Percentiles rank a stretch among this genome's conserved stretches.
phyloP scores from a whole-genome alignment of 768 basidiomycete species.

The Boletus rubescentipes region DNA sequence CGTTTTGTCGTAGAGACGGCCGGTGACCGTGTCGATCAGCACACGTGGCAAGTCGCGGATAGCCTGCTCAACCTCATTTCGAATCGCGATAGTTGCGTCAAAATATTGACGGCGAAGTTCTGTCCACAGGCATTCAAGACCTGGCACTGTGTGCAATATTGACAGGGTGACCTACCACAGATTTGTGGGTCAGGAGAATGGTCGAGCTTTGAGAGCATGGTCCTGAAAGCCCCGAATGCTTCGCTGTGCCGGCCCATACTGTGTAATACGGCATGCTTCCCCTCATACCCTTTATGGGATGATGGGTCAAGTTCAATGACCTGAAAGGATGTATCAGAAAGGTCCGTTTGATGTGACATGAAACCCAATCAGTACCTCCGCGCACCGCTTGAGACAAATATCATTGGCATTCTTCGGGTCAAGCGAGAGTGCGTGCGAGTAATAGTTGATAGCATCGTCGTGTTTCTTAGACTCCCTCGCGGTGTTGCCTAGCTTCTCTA shows the following conservation, averaged over 20 bases:
- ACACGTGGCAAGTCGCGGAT: not conserved
- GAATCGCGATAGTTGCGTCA: not conserved
- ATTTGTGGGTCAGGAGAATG: not conserved
- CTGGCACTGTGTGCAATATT: too few relatives aligned
- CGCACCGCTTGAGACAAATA: conserved; percentile 3
- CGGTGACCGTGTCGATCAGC: conserved; percentile 4
- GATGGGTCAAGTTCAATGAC: not conserved
- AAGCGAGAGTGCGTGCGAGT: not conserved
- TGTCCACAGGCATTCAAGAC: not conserved
- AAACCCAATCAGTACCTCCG: not conserved
- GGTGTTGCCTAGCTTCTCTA: not conserved
- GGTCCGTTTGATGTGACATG: too few relatives aligned
- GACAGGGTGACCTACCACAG: not conserved
- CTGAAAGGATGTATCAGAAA: not conserved
- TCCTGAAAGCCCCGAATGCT: not conserved
- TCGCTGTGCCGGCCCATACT: not conserved
- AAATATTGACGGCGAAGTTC: not conserved
- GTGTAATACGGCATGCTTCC: not conserved
- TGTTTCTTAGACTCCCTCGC: not conserved
- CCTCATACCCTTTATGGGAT: not conserved
- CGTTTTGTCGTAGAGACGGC: not conserved
- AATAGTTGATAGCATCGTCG: not conserved
- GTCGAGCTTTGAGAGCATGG: not conserved
- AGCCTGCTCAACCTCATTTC: not conserved
- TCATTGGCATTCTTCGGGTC: not conserved